Base-by-base conservation (phyloP, 768 basidiomycete genomes). In the Melanogaster broomeanus region DNA sequence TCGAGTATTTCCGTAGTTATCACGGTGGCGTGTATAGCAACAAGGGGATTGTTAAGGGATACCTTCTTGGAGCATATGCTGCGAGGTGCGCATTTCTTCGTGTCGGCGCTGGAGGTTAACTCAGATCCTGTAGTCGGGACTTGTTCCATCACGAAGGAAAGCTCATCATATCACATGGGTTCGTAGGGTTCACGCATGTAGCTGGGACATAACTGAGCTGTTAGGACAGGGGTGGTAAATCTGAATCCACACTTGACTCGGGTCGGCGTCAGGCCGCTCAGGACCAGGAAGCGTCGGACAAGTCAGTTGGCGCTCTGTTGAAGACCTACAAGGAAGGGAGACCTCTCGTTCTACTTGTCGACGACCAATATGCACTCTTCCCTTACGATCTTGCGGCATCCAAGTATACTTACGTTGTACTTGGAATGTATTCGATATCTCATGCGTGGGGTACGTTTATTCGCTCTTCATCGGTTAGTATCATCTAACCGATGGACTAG, bases 81-180 rank as follows among this genome's bases (percentile, higher is more conserved):
- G 77, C 90, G 12, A 77, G 72, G 90, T 89, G 51, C 50, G 74
- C 66, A 19, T 34, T 46, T 41, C 16, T 33, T 38, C 16, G 37
- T 15, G 30, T 39, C 28, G 18, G 19, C 31, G 49, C n/a, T 41
- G 48, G 35, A 56, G 45, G 49, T 47, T 45, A 12, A 46, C 49
- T 61, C 37, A 42, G 38, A 28, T 53, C 45, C 48, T 39, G 9
- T 25, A 92, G 90, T 42, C 85, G 87, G 10, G 90, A 93, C 59
- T 59, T 74, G 15, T 92, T 87, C 59, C 71, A 77, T 41, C 78
- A 84, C 37, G 74, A 67, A 15, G 90, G 91, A 15, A 81, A 74
- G 55, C 61, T 90, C 6, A 90, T 93, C 39, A 82, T 93, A 44
- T 93, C 90, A 8, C 90, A 93, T 65, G 91, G 89, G 90, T 93